Evolutionary conservation across 345 rosid species (phyloP).

Genomic region (Brassica incana): DNA sequence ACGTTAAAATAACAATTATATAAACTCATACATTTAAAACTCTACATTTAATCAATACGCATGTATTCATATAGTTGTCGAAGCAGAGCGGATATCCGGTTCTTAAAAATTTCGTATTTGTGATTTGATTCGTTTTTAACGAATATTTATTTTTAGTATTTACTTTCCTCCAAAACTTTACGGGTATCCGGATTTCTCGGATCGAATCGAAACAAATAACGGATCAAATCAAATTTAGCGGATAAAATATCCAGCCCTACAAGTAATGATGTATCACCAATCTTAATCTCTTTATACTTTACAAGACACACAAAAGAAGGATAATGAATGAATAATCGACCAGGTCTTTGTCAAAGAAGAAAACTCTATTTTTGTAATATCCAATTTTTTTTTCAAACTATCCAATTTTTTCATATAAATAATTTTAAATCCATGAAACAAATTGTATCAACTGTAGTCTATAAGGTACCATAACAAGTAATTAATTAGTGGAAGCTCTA

Average conservation of each 20-base stretch:
- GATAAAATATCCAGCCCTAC: neutral
- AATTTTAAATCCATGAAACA: neutral
- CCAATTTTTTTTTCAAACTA: neutral
- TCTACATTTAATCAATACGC: too few relatives aligned
- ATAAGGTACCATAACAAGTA: neutral
- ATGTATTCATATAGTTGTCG: too few relatives aligned
- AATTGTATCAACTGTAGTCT: neutral
- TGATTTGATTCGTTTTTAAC: too few relatives aligned
- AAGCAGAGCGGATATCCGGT: too few relatives aligned
- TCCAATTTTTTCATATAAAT: neutral
- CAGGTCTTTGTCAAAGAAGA: neutral
- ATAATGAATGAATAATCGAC: neutral
- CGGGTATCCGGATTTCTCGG: too few relatives aligned
- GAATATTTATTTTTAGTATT: too few relatives aligned
- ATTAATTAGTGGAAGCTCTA: neutral
- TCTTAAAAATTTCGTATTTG: too few relatives aligned
- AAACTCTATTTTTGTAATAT: neutral
- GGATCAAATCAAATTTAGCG: too few relatives aligned
- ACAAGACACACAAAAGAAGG: neutral
- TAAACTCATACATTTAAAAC: too few relatives aligned
- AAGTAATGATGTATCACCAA: neutral
- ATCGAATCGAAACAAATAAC: too few relatives aligned
- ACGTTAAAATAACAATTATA: too few relatives aligned
- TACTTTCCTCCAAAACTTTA: too few relatives aligned
- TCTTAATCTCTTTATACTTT: neutral